Evolutionary conservation across 2,329 filamentous ascomycete species (phyloP).

Genomic region (Bipolaris oryzae): DNA sequence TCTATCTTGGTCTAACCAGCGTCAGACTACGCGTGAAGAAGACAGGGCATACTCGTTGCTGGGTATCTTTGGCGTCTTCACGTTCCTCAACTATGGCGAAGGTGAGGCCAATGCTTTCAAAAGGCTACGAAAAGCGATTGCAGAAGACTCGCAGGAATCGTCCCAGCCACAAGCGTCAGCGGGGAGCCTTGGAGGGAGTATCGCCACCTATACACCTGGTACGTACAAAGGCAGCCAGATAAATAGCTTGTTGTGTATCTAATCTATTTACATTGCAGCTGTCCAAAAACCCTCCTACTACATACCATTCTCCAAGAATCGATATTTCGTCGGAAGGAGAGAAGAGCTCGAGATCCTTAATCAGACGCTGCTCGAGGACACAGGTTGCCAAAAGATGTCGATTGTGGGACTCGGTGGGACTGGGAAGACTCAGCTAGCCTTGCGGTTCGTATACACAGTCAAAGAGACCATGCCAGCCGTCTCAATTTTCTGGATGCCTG

Average conservation of each 20-base stretch:
- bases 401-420: slow-evolving; percentile 39
- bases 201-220: background rate
- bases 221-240: background rate
- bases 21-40: background rate
- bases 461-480: slow-evolving; percentile 19
- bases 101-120: background rate
- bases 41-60: background rate
- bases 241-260: background rate
- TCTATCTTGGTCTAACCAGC: background rate
- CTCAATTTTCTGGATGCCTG: slow-evolving; percentile 33
- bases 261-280: background rate
- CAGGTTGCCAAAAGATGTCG: slow-evolving; percentile 32
- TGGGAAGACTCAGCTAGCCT: slow-evolving; percentile 42
- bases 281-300: background rate
- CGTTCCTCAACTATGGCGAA: slow-evolving; percentile 3
- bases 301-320: slow-evolving; percentile 35
- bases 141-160: background rate
- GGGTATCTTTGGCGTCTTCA: background rate
- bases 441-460: slow-evolving; percentile 37
- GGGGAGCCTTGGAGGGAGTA: background rate
- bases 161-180: background rate
- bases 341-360: slow-evolving; percentile 32
- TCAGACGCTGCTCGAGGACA: slow-evolving; percentile 29
- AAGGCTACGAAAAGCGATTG: background rate
- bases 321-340: slow-evolving; percentile 33